Conservation (phyloP, 176 grass and related monocot species). For the Oryza officinalis region DNA sequence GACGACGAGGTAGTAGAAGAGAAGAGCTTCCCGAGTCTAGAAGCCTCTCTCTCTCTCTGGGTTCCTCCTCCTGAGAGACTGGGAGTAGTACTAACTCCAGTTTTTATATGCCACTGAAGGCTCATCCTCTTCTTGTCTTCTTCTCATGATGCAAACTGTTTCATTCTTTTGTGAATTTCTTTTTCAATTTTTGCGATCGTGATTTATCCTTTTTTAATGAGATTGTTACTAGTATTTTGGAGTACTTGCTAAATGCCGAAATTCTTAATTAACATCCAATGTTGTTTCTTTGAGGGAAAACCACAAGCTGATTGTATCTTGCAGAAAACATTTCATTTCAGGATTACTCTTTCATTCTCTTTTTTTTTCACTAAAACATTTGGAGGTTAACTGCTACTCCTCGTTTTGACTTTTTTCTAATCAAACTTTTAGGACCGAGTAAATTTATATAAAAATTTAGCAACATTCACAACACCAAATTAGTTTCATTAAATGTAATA, state of each 20-base stretch:
- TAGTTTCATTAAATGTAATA: too few species aligned
- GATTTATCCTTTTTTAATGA: neutral
- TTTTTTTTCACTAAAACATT: too few species aligned
- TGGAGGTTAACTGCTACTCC: too few species aligned
- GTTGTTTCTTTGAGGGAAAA: too few species aligned
- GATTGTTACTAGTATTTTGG: neutral
- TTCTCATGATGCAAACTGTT: neutral
- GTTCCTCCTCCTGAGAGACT: too few species aligned
- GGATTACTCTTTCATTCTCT: too few species aligned
- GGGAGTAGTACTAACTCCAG: neutral
- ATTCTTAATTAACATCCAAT: too few species aligned
- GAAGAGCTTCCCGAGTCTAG: neutral
- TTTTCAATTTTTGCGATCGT: neutral
- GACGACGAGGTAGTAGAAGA: neutral
- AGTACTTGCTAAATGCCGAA: too few species aligned
- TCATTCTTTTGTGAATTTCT: neutral
- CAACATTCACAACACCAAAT: too few species aligned
- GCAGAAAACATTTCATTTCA: neutral
- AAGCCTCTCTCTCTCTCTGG: neutral
- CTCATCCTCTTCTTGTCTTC: conserved; percentile 29
- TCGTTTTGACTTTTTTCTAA: too few species aligned
- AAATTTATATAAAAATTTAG: too few species aligned
- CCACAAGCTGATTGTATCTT: neutral
- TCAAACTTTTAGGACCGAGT: too few species aligned
- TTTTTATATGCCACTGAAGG: conserved; percentile 34